Conservation (phyloP, 164 flowering plant genomes). For the Brasenia schreberi region DNA sequence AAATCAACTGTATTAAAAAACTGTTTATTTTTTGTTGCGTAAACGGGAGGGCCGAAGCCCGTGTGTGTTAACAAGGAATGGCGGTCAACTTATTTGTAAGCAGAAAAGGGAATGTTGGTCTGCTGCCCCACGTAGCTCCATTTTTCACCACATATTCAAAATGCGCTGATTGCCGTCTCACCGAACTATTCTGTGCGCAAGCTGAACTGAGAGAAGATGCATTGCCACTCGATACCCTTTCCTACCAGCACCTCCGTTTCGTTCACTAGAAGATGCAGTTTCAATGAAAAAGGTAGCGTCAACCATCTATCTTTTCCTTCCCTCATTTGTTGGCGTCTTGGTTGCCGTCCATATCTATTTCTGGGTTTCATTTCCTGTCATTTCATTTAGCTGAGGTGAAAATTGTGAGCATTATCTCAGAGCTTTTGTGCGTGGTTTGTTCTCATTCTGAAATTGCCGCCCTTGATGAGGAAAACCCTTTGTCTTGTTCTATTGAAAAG, state of each 20-base stretch:
- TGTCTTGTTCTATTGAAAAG: too few relatives aligned
- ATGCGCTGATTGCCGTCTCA: too few relatives aligned
- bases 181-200: too few relatives aligned
- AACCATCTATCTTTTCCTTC: neutral
- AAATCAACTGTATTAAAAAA: too few relatives aligned
- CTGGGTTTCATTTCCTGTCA: neutral
- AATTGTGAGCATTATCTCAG: neutral
- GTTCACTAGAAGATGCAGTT: conserved; percentile 5
- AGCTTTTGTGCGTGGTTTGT: neutral
- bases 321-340: neutral
- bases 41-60: too few relatives aligned
- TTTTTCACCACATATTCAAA: neutral
- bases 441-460: neutral
- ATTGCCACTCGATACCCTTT: neutral
- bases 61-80: too few relatives aligned
- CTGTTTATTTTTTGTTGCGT: too few relatives aligned
- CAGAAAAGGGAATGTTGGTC: neutral
- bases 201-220: neutral
- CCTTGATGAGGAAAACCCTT: neutral
- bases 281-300: conserved; percentile 3
- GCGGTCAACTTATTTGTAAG: too few relatives aligned
- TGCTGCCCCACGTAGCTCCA: neutral
- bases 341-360: neutral
- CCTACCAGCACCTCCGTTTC: conserved; percentile 43
- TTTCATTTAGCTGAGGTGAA: neutral